Evolutionary conservation across 768 basidiomycete species (phyloP), one percentile per base, ranked within the genome.

Genomic region (Leccinellum albellum): DNA sequence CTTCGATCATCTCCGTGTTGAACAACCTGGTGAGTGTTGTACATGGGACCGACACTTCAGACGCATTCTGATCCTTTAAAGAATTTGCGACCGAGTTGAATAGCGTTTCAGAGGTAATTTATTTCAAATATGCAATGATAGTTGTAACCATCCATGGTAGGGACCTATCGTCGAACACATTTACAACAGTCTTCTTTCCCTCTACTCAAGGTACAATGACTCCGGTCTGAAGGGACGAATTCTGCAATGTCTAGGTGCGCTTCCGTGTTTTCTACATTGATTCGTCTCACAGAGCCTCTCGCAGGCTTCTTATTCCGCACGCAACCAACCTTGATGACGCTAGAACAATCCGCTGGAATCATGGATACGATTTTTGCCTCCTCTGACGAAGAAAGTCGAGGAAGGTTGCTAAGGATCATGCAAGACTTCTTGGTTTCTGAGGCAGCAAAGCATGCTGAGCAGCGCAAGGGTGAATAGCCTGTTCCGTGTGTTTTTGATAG

Each of bases 321-420:
- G 5, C 90, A 95, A 63, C 96, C 97, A 3, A 88, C 88, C 1
- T 74, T 98, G 56, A 94, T 99, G 87, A 91, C 90, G 0, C 74
- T 87, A 61, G 86, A 89, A 4, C 75, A 80, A 13, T 94, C 94
- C 1, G 82, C 89, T 0, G 75, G 71, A 21, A 87, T 98, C 65
- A 96, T 98, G 92, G 93, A 97, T 68, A 80, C 80, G 3, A 90
- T 96, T 40, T 97, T 99, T 66, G 72, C 79, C 0, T 88, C 91
- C 0, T 65, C 80, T 0, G 87, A 92, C 49, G 81, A 87, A 59
- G 90, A 92, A 31, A 80, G 79, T 10, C 85, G 83, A 31, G 85
- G 85, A 20, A 84, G 88, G 23, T 68, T 98, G 7, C 75, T 98
- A 45, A 88, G 83, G 67, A 94, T 95, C 60, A 85, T 99, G 65